Conservation (phyloP, 768 basidiomycete species). For the Boletus huronensis region DNA sequence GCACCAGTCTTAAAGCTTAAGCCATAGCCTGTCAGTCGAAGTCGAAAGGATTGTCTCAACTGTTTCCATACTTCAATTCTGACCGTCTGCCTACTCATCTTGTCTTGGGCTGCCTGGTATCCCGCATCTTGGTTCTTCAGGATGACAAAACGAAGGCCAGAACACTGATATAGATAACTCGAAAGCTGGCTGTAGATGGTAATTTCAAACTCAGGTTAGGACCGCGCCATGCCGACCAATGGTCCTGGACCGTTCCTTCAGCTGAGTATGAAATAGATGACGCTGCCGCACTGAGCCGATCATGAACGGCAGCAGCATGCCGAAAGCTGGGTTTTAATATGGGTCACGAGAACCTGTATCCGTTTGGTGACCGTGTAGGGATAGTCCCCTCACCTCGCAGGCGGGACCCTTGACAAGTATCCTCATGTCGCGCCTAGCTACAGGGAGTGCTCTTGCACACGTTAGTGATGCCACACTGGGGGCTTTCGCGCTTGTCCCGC, state of each 20-base stretch:
- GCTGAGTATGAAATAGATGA: too few species aligned
- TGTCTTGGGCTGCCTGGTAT: not conserved
- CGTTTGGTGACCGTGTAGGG: too few species aligned
- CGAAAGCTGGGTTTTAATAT: not conserved
- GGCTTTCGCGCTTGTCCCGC: slow-evolving; percentile 52
- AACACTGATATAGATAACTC: too few species aligned
- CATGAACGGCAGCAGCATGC: not conserved
- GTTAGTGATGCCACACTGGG: slow-evolving; percentile 67
- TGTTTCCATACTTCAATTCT: not conserved
- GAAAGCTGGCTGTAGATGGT: too few species aligned
- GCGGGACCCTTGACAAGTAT: not conserved
- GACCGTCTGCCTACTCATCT: not conserved
- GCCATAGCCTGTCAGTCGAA: too few species aligned
- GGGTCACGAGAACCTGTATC: too few species aligned
- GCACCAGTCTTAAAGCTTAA: not conserved
- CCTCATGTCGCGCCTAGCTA: slow-evolving; percentile 50
- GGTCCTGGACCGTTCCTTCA: too few species aligned
- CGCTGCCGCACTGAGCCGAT: not conserved
- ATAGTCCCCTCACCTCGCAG: too few species aligned
- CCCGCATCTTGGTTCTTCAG: not conserved
- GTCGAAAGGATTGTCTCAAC: not conserved
- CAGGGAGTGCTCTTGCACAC: slow-evolving; percentile 44
- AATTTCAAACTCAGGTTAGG: too few species aligned
- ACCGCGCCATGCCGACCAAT: too few species aligned
- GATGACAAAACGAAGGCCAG: not conserved